Percentiles rank a stretch among this genome's conserved stretches.
phyloP scores from a whole-genome alignment of 1,284 basidiomycete genomes.

The Vanrija pseudolonga region DNA sequence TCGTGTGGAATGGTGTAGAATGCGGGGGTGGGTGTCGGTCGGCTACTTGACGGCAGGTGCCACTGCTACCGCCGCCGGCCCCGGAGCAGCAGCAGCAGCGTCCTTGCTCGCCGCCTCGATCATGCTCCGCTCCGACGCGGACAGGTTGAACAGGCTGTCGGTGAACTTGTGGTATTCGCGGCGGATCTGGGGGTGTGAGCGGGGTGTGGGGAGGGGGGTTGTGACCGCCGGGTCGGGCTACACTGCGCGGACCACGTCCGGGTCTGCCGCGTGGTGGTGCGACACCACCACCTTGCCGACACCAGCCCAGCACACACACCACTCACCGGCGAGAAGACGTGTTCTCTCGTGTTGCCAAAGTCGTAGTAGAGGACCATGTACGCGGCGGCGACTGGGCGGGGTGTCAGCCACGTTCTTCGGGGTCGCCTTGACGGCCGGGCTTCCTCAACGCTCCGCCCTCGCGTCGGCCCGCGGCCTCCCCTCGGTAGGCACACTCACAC shows the following conservation, averaged over 20 bases:
- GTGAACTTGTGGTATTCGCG: slow-evolving; percentile 24
- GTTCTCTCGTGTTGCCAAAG: slow-evolving; percentile 39
- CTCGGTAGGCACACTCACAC: slow-evolving; percentile 23
- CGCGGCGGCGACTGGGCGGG: slow-evolving; percentile 27
- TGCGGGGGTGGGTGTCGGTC: not conserved
- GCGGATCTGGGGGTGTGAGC: slow-evolving; percentile 22
- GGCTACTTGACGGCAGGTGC: not conserved
- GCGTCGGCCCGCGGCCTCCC: not conserved
- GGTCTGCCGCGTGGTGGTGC: too few species aligned
- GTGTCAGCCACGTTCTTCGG: too few species aligned
- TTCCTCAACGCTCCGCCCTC: too few species aligned
- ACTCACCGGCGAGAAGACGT: slow-evolving; percentile 48
- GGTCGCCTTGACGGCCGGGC: too few species aligned
- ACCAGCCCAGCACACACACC: not conserved
- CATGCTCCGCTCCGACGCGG: slow-evolving; percentile 25
- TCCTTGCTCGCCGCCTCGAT: slow-evolving; percentile 21
- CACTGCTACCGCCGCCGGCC: not conserved
- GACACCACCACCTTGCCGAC: too few species aligned
- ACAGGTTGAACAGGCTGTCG: slow-evolving; percentile 26
- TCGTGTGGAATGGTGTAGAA: too few species aligned
- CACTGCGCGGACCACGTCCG: too few species aligned
- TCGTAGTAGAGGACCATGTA: slow-evolving; percentile 46
- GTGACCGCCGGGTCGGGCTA: too few species aligned
- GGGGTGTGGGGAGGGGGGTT: too few species aligned
- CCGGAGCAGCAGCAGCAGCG: not conserved